Base-by-base conservation (phyloP, 1,139 yeast species). In the Pneumocystis oryctolagi region DNA sequence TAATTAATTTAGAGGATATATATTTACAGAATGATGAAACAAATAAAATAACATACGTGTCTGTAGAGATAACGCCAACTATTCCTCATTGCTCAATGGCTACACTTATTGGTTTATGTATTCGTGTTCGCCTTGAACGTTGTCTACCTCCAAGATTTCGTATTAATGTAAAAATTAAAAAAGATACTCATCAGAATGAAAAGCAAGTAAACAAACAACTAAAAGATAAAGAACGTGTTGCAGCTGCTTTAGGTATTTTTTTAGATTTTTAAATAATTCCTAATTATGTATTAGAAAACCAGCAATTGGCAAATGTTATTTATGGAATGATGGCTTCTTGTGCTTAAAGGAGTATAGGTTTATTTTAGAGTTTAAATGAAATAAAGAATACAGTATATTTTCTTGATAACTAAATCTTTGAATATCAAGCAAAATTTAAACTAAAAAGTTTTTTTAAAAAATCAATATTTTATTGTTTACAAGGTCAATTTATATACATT, bases 21-120 rank as follows among this genome's bases (percentile, higher is more conserved):
- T 73, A 76, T 53, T 89, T 94, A 8, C 77, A 76, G 1, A 84
- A 86, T 68, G 42, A 56, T 35, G 55, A 61, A 56, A 32, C 34
- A 20, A 9, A 35, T 25, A 30, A 35, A 18, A 35, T 30, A 18
- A 58, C 94, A 0, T 89, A 86, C 67, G 89, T 94, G 0, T 72
- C 82, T 31, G 89, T 94, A 53, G 83, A 82, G 69, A 90, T 94
- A 67, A 94, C 99, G 0, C 99, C 99, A 0, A 94, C 99, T 0
- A 92, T 94, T 69, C 92, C 98, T 0, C 99, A 94, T 72, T 94
- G 99, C 71, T 88, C 96, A 0, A 78, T 94, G 67, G 98, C 98
- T 1, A 94, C 98, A 0, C 81, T 94, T 64, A 92, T 94, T 66
- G 99, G 99, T 0, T 79, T 94, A 53, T 98, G 98, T 0, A 88